Evolutionary conservation across 306 rosid genomes (phyloP), one percentile per base, ranked within the genome.

Genomic region (Arachis stenosperma): DNA sequence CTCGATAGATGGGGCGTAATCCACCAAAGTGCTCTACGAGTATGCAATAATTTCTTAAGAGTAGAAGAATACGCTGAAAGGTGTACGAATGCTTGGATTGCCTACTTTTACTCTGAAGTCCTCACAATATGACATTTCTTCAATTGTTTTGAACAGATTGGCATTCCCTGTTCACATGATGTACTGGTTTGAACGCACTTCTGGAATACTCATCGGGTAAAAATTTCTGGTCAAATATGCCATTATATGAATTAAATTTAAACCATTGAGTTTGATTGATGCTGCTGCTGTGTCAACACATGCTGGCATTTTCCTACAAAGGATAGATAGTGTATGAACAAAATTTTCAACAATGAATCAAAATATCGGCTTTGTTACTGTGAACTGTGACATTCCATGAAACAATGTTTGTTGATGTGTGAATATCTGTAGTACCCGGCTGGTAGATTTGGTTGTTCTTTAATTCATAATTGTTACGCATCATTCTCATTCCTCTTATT

Each of bases 361-460:
- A n/a, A 64, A 37, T 54, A 46, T 51, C 68, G 64, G 81, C 37
- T 33, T 42, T 61, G 83, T 79, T 30, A 60, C 66, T 69, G 71
- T 74, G 80, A 62, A 50, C 56, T 48, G 47, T 53, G 33, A 36
- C 72, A n/a, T 75, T 72, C 77, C 50, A 14, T 73, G 79, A 78
- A 5, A 69, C 56, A 27, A 63, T 89, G 84, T 81, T 80, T 79
- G 78, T 81, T 67, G 70, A 72, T 75, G 85, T 75, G 65, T 79
- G 83, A 56, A 69, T 55, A 69, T 61, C 15, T 88, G 81, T 79
- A 74, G 81, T 79, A 74, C 72, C 60, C 65, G 70, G 40, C 17
- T 75, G 65, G 52, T 65, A 79, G 71, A 83, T 79, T 76, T 80
- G 81, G 81, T 74, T 65, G 85, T 87, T 80, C 73, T 68, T 71